A percentile compares a stretch with the other conserved stretches of the same genome.
Conservation (phyloP, 2,329 filamentous ascomycete genomes). For the Trematosphaeria pertusa region DNA sequence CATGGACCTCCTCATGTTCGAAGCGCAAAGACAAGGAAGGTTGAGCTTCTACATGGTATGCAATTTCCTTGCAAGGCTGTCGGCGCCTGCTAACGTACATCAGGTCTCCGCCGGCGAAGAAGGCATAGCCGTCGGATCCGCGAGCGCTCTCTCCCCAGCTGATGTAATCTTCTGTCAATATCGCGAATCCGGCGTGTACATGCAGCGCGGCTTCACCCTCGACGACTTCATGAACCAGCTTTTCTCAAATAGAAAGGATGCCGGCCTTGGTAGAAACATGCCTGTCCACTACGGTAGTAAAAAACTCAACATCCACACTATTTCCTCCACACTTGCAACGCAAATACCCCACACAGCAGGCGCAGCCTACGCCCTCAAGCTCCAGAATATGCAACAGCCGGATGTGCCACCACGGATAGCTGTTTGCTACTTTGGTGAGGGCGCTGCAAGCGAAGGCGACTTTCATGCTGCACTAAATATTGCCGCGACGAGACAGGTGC, state of each 20-base stretch:
- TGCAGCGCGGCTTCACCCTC: conserved; percentile 85
- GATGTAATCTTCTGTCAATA: conserved; percentile 97
- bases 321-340: conserved; percentile 84
- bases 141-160: conserved; percentile 79
- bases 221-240: conserved; percentile 95
- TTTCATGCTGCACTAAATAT: conserved; percentile 93
- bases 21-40: conserved; percentile 93
- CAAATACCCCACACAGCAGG: conserved; percentile 89
- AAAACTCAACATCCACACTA: conserved; percentile 85
- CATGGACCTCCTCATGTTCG: conserved; percentile 98
- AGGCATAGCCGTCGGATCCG: conserved; percentile 88
- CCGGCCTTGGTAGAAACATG: conserved; percentile 89
- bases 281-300: conserved; percentile 92
- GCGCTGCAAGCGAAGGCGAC: conserved; percentile 87
- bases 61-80: neutral
- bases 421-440: conserved; percentile 88
- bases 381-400: conserved; percentile 77
- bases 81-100: neutral
- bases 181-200: conserved; percentile 88
- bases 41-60: conserved; percentile 94
- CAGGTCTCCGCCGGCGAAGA: conserved; percentile 86
- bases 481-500: conserved; percentile 85
- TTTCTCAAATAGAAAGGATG: conserved; percentile 84
- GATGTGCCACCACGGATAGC: conserved; percentile 68
- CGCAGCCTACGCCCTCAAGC: conserved; percentile 85